These are phyloP conservation scores for Bipolaris sorokiniana DNA, from an alignment of 2,329 filamentous ascomycete species.

Conservation along the genomic window DNA sequence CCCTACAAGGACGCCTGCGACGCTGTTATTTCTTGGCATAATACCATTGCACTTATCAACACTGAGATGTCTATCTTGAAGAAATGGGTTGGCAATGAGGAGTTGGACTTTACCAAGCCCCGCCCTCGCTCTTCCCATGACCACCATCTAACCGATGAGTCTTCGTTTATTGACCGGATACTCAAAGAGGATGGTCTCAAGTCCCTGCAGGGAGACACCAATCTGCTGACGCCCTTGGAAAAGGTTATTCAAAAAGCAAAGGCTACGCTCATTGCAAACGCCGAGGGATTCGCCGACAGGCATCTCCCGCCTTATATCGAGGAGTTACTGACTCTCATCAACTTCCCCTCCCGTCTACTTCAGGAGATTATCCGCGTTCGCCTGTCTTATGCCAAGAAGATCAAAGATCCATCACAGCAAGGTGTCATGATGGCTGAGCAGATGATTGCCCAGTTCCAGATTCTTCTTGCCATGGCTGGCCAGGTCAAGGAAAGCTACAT, in stretches of 20 bases:
- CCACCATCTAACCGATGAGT: slow-evolving; percentile 82
- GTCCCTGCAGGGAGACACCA: slow-evolving; percentile 82
- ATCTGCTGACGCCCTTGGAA: slow-evolving; percentile 83
- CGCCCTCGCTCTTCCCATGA: slow-evolving; percentile 71
- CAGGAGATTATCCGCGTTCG: slow-evolving; percentile 96
- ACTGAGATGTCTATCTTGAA: slow-evolving; percentile 89
- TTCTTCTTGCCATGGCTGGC: slow-evolving; percentile 88
- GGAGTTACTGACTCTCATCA: slow-evolving; percentile 92
- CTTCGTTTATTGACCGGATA: slow-evolving; percentile 90
- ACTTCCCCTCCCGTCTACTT: slow-evolving; percentile 93
- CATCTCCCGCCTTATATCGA: slow-evolving; percentile 97
- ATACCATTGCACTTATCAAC: slow-evolving; percentile 95
- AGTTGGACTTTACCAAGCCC: slow-evolving; percentile 85
- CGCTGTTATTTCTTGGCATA: slow-evolving; percentile 93
- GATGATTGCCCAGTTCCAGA: slow-evolving; percentile 96
- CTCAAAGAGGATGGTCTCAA: slow-evolving; percentile 95
- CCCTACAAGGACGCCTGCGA: slow-evolving; percentile 84
- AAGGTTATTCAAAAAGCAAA: slow-evolving; percentile 93
- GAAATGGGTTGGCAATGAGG: slow-evolving; percentile 95
- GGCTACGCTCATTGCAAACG: slow-evolving; percentile 84
- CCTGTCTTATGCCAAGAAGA: slow-evolving; percentile 88
- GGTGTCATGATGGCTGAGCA: slow-evolving; percentile 95
- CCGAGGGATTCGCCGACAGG: slow-evolving; percentile 80
- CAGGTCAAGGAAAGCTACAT: slow-evolving; percentile 90
- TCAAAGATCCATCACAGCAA: slow-evolving; percentile 92